Evolutionary conservation across 306 rosid genomes (phyloP), one percentile per base, ranked within the genome.

Genomic region (Trifolium dubium): DNA sequence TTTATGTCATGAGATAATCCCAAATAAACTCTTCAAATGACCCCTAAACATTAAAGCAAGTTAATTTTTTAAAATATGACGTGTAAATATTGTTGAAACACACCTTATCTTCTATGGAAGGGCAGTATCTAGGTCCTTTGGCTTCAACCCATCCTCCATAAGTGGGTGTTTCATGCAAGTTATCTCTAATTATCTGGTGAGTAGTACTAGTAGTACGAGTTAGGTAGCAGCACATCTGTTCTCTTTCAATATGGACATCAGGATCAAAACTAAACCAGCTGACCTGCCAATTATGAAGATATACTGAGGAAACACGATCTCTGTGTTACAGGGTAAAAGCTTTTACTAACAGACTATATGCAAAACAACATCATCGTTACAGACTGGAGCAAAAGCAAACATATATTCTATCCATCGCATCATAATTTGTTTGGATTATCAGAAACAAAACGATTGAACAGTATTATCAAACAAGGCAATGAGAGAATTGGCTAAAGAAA

Each of bases 81-180:
- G 66, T 56, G 59, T 17, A 29, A 59, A 58, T 34, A 64, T 32
- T 40, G 78, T 68, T 17, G 67, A 69, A 77, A 54, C 71, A 64
- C 75, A 87, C 98, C 98, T 94, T 94, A 82, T 94, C 98, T 84
- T 94, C 98, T 78, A 94, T 94, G 34, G 97, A 94, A 69, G 98
- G 98, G 81, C 98, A 94, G 78, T 94, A 94, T 86, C 98, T 84
- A 58, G 98, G 98, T 73, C 98, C 98, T 85, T 89, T 94, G 49
- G 98, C 94, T 82, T 91, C 98, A 69, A 89, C 92, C 98, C 97
- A 94, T 65, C 98, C 98, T 43, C 98, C 98, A 74, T 94, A 94
- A 30, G 98, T 94, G 76, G 98, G 97, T 77, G 98, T 94, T 86
- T 94, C 97, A 63, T 89, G 92, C 81, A 94, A 83, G 79, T 94